A percentile compares a stretch with the other conserved stretches of the same genome.
Conservation (phyloP, 2,329 filamentous ascomycete species). For the Colletotrichum cordylinicola region DNA sequence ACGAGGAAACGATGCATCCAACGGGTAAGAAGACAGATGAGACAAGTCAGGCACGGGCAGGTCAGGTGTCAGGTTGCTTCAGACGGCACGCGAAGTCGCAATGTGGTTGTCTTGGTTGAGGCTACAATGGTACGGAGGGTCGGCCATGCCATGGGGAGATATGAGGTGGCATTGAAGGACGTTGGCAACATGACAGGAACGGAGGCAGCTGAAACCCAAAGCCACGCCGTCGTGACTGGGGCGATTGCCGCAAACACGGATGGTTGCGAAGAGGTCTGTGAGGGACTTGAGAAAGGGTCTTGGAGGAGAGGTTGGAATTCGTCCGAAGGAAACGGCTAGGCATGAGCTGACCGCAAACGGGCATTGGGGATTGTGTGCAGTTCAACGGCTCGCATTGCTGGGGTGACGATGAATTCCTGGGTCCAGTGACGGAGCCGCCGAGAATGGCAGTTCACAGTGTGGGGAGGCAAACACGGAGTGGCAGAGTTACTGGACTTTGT, state of each 20-base stretch:
- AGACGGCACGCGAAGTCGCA: not conserved
- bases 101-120: not conserved
- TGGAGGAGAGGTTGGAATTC: not conserved
- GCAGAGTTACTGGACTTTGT: not conserved
- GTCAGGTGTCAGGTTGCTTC: slow-evolving; percentile 2
- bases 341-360: not conserved
- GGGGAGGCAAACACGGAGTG: too few relatives aligned
- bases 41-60: not conserved
- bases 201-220: not conserved
- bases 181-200: not conserved
- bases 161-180: not conserved
- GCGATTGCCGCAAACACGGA: not conserved
- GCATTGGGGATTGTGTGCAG: not conserved
- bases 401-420: not conserved
- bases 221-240: not conserved
- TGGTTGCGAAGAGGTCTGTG: not conserved
- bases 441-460: not conserved
- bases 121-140: not conserved
- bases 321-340: not conserved
- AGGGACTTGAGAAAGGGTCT: not conserved
- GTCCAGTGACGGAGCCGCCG: not conserved
- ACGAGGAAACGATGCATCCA: not conserved
- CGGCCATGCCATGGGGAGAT: not conserved
- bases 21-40: not conserved
- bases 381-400: not conserved